phyloP scores from a whole-genome alignment of 2,329 filamentous ascomycete genomes.

The Penicillium sp. region DNA sequence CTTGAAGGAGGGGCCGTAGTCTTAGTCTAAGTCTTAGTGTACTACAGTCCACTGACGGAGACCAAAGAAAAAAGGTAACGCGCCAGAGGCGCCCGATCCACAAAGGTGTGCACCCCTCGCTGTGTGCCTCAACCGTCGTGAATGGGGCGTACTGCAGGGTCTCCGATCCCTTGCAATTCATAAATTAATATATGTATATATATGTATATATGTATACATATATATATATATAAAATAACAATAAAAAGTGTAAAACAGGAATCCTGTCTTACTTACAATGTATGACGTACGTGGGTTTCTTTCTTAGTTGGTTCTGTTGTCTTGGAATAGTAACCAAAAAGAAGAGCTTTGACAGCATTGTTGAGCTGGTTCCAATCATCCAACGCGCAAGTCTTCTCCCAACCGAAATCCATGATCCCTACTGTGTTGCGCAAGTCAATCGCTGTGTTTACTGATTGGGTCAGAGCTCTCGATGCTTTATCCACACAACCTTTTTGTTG shows the following conservation, averaged over 20 bases:
- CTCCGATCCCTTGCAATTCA: conserved; percentile 22
- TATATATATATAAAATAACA: background rate
- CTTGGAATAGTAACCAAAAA: background rate
- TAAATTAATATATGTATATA: background rate
- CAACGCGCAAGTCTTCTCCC: conserved; percentile 14
- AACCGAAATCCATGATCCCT: conserved; percentile 12
- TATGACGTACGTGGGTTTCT: background rate
- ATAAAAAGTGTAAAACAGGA: background rate
- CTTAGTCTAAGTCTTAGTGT: conserved; percentile 1
- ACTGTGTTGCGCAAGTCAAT: conserved; percentile 8
- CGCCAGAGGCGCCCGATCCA: conserved; percentile 10
- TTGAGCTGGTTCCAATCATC: conserved; percentile 10
- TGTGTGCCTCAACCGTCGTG: conserved; percentile 14
- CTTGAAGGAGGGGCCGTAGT: background rate
- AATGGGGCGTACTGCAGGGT: conserved; percentile 20
- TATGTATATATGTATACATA: background rate
- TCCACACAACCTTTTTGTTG: conserved; percentile 7
- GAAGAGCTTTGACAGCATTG: background rate
- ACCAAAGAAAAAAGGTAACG: background rate
- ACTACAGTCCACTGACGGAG: background rate
- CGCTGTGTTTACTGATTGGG: conserved; percentile 11
- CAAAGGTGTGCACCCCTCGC: conserved; percentile 12
- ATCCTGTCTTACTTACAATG: background rate
- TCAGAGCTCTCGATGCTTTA: background rate
- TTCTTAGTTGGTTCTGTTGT: background rate